Percentiles rank a stretch among this genome's conserved stretches.
phyloP scores from a whole-genome alignment of 1,284 basidiomycete genomes.

The Rugosomyces carneus region DNA sequence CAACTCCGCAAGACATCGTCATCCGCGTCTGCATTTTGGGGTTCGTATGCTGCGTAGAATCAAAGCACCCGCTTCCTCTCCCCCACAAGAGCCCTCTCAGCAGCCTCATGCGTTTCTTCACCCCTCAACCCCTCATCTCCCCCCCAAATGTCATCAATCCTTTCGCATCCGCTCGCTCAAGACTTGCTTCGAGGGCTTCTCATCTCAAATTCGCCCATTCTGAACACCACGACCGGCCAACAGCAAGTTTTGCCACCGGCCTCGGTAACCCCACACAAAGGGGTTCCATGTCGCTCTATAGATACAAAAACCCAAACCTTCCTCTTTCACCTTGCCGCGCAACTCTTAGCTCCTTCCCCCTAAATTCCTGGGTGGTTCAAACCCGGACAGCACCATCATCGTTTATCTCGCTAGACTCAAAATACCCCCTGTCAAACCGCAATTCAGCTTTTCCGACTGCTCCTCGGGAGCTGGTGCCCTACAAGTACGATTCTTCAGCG shows the following conservation, averaged over 20 bases:
- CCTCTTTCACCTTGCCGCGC: slow-evolving; percentile 8
- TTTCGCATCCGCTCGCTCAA: slow-evolving; percentile 16
- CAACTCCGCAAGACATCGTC: too few relatives aligned
- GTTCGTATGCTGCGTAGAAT: too few relatives aligned
- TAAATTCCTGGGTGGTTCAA: slow-evolving; percentile 6
- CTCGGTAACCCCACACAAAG: slow-evolving; percentile 13
- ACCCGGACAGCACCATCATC: slow-evolving; percentile 12
- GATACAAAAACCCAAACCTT: slow-evolving; percentile 22
- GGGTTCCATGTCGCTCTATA: slow-evolving; percentile 65
- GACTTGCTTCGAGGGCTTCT: slow-evolving; percentile 19
- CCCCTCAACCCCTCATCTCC: slow-evolving; percentile 22
- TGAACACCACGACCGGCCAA: slow-evolving; percentile 14
- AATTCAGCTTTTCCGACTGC: slow-evolving; percentile 26
- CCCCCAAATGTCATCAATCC: slow-evolving; percentile 15
- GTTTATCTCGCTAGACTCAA: slow-evolving; percentile 16
- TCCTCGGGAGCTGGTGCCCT: slow-evolving; percentile 50
- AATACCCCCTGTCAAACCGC: slow-evolving; percentile 20
- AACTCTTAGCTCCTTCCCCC: slow-evolving; percentile 15
- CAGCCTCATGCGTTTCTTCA: slow-evolving; percentile 22
- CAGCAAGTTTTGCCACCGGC: slow-evolving; percentile 10
- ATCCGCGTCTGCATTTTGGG: too few relatives aligned
- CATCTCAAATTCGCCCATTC: slow-evolving; percentile 17
- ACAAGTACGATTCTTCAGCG: slow-evolving; percentile 57
- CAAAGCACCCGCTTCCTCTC: too few relatives aligned
- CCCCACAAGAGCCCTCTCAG: not conserved